These are phyloP conservation scores for Xylariomycetidae sp. DNA, from an alignment of 2,329 filamentous ascomycete genomes.

Conservation along the genomic window DNA sequence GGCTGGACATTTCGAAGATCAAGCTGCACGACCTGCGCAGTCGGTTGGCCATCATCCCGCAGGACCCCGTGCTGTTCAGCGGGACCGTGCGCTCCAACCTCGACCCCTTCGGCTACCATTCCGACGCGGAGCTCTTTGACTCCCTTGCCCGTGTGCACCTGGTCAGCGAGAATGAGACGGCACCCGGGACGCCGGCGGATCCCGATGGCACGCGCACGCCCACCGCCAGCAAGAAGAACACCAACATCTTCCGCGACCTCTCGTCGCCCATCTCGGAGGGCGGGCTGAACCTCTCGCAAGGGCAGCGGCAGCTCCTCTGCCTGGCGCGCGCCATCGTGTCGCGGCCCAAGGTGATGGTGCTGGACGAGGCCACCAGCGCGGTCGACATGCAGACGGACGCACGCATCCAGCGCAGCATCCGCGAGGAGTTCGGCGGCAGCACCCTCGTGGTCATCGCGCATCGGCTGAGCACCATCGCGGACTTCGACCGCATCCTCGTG, in stretches of 20 bases:
- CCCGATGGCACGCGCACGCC: constrained; percentile 30
- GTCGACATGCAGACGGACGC: constrained; percentile 73
- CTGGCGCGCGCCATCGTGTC: constrained; percentile 67
- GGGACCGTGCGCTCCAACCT: constrained; percentile 72
- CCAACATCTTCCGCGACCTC: constrained; percentile 60
- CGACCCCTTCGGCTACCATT: constrained; percentile 68
- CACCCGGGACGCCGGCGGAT: constrained; percentile 25
- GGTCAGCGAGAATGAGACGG: constrained; percentile 33
- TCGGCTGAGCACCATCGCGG: constrained; percentile 67
- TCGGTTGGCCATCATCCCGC: constrained; percentile 72
- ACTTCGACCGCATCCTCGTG: constrained; percentile 70
- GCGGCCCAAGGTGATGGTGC: constrained; percentile 69
- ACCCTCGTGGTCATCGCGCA: constrained; percentile 73
- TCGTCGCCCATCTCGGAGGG: constrained; percentile 61
- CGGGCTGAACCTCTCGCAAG: constrained; percentile 68
- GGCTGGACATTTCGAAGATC: constrained; percentile 67
- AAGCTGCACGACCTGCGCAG: constrained; percentile 63
- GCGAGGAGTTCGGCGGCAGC: constrained; percentile 59
- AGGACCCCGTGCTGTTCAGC: constrained; percentile 77
- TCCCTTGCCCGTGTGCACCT: constrained; percentile 66
- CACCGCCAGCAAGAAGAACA: constrained; percentile 40
- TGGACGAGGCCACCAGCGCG: constrained; percentile 74
- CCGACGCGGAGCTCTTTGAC: constrained; percentile 62
- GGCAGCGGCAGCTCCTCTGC: constrained; percentile 70
- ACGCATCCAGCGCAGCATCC: constrained; percentile 67